These are phyloP conservation scores for Megacollybia marginata DNA, from an alignment of 768 basidiomycete species.

Conservation along the genomic window DNA sequence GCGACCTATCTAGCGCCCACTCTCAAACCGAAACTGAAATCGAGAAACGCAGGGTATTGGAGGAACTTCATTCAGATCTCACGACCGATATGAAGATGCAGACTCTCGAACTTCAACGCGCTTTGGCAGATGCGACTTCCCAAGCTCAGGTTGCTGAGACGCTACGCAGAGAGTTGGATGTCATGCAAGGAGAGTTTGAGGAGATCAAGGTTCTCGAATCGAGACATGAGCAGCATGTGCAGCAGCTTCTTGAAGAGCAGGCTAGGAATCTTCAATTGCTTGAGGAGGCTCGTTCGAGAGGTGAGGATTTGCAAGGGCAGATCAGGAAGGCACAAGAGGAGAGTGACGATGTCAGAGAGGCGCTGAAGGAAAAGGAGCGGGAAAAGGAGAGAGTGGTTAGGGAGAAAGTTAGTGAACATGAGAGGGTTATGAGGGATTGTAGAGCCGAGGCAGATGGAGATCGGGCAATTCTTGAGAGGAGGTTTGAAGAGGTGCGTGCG, in stretches of 20 bases:
- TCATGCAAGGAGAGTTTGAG: conserved; percentile 54
- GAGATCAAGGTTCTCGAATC: conserved; percentile 63
- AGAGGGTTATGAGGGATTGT: conserved; percentile 71
- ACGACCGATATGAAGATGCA: conserved; percentile 48
- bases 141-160: conserved; percentile 53
- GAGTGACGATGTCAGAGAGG: conserved; percentile 61
- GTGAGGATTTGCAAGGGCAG: conserved; percentile 71
- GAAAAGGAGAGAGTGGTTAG: conserved; percentile 78
- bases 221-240: conserved; percentile 55
- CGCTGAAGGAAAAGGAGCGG: conserved; percentile 56
- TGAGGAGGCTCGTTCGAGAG: conserved; percentile 67
- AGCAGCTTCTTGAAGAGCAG: conserved; percentile 67
- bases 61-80: conserved; percentile 56
- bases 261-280: conserved; percentile 61
- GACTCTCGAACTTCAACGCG: conserved; percentile 43
- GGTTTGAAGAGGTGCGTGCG: conserved; percentile 67
- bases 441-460: conserved; percentile 92
- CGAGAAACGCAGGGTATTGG: conserved; percentile 53
- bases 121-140: conserved; percentile 62
- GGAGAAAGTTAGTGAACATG: conserved; percentile 63
- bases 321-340: conserved; percentile 65
- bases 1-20: conserved; percentile 55
- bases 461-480: conserved; percentile 85
- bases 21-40: conserved; percentile 59
- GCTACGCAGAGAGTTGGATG: conserved; percentile 55